Conservation (phyloP, 179 eudicot species). For the Beta macrorhiza region DNA sequence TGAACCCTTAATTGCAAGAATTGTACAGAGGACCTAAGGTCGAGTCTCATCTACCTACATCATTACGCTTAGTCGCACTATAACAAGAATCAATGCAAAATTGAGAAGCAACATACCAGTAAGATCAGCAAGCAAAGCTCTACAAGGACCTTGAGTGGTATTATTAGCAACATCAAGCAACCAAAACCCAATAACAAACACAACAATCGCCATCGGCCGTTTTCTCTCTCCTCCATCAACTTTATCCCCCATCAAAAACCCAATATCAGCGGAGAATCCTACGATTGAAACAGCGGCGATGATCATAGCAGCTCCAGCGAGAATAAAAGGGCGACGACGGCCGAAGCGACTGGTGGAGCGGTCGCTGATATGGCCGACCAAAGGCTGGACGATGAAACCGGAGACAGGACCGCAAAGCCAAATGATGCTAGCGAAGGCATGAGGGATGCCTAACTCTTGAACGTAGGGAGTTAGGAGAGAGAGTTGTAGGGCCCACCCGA, state of each 20-base stretch:
- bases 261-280: constrained; percentile 84
- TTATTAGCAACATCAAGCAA: constrained; percentile 94
- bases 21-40: no score
- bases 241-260: constrained; percentile 62
- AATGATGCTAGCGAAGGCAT: constrained; percentile 80
- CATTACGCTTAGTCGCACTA: no score
- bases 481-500: constrained; percentile 99
- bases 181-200: constrained; percentile 91
- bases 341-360: constrained; percentile 63
- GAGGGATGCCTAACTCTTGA: constrained; percentile 91
- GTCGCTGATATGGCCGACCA: constrained; percentile 84
- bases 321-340: constrained; percentile 78
- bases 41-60: no score
- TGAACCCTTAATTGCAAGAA: no score
- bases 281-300: constrained; percentile 47
- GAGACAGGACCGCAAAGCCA: constrained; percentile 98
- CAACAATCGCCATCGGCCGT: constrained; percentile 59
- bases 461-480: constrained; percentile 89
- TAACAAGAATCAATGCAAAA: not conserved
- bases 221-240: constrained; percentile 22
- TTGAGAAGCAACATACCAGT: constrained; percentile 38
- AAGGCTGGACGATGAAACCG: constrained; percentile 87
- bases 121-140: constrained; percentile 78
- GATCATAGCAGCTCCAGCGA: constrained; percentile 52
- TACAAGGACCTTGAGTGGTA: constrained; percentile 74